Evolutionary conservation across 2,329 filamentous ascomycete species (phyloP).

Genomic region (Diaporthe nobilis): DNA sequence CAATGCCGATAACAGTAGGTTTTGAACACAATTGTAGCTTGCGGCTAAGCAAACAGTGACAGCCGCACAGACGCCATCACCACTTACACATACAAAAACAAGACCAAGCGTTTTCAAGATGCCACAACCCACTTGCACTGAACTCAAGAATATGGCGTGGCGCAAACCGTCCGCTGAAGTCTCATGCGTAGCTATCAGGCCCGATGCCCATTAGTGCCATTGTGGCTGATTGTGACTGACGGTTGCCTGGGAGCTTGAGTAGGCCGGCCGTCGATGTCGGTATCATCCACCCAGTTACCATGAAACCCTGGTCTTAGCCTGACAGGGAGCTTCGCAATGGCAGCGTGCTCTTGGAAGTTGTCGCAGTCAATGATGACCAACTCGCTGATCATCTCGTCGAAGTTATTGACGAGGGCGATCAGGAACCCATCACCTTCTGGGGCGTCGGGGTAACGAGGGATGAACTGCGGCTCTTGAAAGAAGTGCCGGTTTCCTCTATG

Average conservation of each 20-base stretch:
- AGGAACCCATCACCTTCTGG: background rate
- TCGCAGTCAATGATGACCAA: conserved; percentile 2
- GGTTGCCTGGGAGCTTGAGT: background rate
- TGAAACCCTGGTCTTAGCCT: background rate
- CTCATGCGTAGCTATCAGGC: background rate
- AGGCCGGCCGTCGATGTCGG: background rate
- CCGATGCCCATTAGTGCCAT: background rate
- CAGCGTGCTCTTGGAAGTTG: background rate
- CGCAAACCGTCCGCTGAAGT: background rate
- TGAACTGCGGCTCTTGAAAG: conserved; percentile 7
- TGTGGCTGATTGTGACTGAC: background rate
- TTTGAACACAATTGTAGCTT: too few relatives aligned
- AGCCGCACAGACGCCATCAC: too few relatives aligned
- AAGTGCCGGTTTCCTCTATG: background rate
- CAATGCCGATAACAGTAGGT: too few relatives aligned
- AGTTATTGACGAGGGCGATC: background rate
- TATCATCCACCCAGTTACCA: background rate
- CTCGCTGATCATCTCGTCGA: conserved; percentile 5
- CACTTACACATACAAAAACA: background rate
- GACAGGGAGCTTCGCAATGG: background rate
- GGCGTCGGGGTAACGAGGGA: background rate
- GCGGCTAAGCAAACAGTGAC: too few relatives aligned
- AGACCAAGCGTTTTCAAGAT: background rate
- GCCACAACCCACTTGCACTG: background rate
- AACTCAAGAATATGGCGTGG: background rate